Percentiles rank a stretch among this genome's conserved stretches.
phyloP scores from a whole-genome alignment of 768 basidiomycete species.

The Cytidiella melzeri region DNA sequence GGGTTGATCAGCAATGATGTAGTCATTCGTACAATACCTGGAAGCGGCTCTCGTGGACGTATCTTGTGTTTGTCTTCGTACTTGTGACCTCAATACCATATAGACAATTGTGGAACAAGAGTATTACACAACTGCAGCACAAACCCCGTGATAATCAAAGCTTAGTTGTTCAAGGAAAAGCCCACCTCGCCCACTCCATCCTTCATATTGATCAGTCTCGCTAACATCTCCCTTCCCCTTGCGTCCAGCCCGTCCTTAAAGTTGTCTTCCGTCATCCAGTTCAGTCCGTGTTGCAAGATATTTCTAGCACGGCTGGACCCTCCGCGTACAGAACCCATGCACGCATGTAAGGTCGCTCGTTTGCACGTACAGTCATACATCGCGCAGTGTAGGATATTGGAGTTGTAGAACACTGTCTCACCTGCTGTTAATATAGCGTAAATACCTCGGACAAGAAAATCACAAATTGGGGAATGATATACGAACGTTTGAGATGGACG shows the following conservation, averaged over 20 bases:
- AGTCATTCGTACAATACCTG: no score
- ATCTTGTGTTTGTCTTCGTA: no score
- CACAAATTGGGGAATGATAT: background rate
- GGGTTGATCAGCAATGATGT: no score
- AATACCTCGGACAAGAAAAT: background rate
- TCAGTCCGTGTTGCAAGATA: conserved; percentile 66
- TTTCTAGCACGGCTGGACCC: conserved; percentile 62
- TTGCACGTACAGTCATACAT: conserved; percentile 43
- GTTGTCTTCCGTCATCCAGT: conserved; percentile 55
- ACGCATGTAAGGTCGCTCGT: conserved; percentile 67
- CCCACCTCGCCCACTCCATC: conserved; percentile 37
- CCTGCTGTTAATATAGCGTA: conserved; percentile 38
- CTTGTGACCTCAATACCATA: no score
- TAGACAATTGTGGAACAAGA: no score
- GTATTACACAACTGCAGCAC: no score
- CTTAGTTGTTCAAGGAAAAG: conserved; percentile 40
- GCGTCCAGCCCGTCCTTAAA: conserved; percentile 44
- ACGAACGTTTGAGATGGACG: conserved; percentile 49
- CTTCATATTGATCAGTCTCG: conserved; percentile 52
- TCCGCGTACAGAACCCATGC: conserved; percentile 56
- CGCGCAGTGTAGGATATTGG: conserved; percentile 73
- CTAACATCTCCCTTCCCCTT: conserved; percentile 48
- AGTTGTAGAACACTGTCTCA: conserved; percentile 76
- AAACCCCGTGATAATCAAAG: no score
- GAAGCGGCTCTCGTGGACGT: no score